Conservation (phyloP, 2,329 filamentous ascomycete species). For the Mycosphaerella arachidis region DNA sequence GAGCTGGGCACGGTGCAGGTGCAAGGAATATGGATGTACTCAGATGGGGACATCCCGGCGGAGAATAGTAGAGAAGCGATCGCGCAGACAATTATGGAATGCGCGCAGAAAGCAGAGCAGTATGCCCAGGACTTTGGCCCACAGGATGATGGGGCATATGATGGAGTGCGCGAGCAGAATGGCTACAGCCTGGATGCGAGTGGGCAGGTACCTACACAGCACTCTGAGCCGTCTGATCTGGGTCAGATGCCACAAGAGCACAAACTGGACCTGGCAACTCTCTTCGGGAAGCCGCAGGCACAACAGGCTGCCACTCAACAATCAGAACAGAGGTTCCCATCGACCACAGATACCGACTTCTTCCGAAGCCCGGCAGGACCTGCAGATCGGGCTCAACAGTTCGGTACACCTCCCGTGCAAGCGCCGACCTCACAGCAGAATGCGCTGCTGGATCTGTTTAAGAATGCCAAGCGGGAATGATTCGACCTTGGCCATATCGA, state of each 20-base stretch:
- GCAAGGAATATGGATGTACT: conserved; percentile 62
- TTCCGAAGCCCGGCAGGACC: conserved; percentile 16
- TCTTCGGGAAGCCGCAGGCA: conserved; percentile 20
- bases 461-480: conserved; percentile 20
- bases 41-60: conserved; percentile 51
- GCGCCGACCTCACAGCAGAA: conserved; percentile 1
- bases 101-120: conserved; percentile 48
- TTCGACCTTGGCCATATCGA: background rate
- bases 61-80: conserved; percentile 42
- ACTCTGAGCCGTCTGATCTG: conserved; percentile 41
- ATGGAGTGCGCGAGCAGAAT: conserved; percentile 31
- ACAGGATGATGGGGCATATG: conserved; percentile 1
- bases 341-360: conserved; percentile 23
- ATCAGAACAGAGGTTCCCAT: conserved; percentile 6
- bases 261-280: conserved; percentile 23
- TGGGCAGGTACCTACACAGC: background rate
- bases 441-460: conserved; percentile 23
- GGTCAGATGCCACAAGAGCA: background rate
- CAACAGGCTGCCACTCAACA: conserved; percentile 5
- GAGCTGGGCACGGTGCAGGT: conserved; percentile 36
- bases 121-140: conserved; percentile 20
- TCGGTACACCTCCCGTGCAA: background rate
- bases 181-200: background rate
- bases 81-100: conserved; percentile 52
- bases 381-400: background rate